phyloP scores from a whole-genome alignment of 1,284 basidiomycete species.

The Ustilago nuda region DNA sequence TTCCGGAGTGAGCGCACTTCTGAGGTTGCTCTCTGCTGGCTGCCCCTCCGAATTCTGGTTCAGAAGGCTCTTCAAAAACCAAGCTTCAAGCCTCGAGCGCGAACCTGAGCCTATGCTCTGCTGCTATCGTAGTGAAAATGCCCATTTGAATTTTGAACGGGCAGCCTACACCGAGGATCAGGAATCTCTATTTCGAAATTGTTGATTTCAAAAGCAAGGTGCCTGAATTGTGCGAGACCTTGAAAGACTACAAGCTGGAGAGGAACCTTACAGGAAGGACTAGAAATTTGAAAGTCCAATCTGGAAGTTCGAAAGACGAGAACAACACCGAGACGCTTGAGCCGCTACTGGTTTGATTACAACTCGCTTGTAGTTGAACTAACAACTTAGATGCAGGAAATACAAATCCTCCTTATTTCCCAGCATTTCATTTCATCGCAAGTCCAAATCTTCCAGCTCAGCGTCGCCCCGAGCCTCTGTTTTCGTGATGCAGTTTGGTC shows the following conservation, averaged over 20 bases:
- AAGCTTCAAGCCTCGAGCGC: slow-evolving; percentile 1
- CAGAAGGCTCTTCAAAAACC: slow-evolving; percentile 2
- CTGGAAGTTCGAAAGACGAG: background rate
- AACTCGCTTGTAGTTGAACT: background rate
- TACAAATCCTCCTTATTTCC: background rate
- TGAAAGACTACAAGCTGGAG: background rate
- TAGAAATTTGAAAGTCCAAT: background rate
- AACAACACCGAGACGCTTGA: slow-evolving; percentile 17
- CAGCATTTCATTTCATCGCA: background rate
- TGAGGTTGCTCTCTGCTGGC: slow-evolving; percentile 16
- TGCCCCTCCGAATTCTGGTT: slow-evolving; percentile 12
- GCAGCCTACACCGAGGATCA: slow-evolving; percentile 1
- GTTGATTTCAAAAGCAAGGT: background rate
- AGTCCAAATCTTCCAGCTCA: slow-evolving; percentile 1
- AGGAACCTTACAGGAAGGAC: background rate
- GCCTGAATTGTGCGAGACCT: background rate
- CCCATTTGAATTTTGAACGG: background rate
- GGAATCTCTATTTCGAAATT: background rate
- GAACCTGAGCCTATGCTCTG: slow-evolving; percentile 1
- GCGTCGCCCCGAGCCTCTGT: background rate
- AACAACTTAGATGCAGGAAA: background rate
- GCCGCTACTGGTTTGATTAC: background rate
- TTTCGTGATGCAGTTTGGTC: background rate
- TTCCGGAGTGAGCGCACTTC: slow-evolving; percentile 11
- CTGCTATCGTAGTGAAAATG: slow-evolving; percentile 17